These are phyloP conservation scores for Coemansia umbellata DNA, from an alignment of 192 early-diverging fungal species.

Conservation along the genomic window DNA sequence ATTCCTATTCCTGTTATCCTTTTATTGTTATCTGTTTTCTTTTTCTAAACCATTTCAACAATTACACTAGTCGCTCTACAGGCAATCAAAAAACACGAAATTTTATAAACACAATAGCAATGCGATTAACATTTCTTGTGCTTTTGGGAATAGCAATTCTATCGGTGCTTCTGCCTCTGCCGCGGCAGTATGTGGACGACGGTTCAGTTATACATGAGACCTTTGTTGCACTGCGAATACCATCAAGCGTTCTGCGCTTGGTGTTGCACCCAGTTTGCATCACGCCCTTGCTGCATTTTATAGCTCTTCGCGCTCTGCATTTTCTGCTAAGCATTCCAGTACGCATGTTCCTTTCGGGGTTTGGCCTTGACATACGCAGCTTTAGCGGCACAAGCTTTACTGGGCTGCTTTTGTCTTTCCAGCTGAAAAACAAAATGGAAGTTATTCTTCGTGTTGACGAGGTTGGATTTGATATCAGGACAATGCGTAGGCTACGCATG, in stretches of 20 bases:
- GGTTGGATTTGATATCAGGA: constrained; percentile 44
- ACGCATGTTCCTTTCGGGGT: constrained; percentile 33
- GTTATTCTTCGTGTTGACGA: constrained; percentile 30
- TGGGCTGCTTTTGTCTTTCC: constrained; percentile 23
- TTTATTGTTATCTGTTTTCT: too few species aligned
- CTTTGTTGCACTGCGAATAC: constrained; percentile 19
- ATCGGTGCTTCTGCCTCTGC: constrained; percentile 32
- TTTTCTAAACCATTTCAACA: too few species aligned
- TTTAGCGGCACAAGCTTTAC: constrained; percentile 39
- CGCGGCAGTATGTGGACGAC: constrained; percentile 10
- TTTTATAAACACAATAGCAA: background rate
- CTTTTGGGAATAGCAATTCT: constrained; percentile 20
- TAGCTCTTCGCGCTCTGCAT: constrained; percentile 15
- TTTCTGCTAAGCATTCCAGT: constrained; percentile 29
- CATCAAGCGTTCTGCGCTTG: background rate
- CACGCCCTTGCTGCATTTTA: constrained; percentile 22
- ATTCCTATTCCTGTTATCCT: too few species aligned
- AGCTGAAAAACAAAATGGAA: constrained; percentile 14
- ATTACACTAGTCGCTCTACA: background rate
- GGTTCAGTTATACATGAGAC: constrained; percentile 26
- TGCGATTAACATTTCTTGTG: constrained; percentile 30
- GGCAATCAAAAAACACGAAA: background rate
- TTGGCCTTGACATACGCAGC: constrained; percentile 34
- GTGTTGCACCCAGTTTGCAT: constrained; percentile 26
- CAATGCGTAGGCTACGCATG: constrained; percentile 41